Base-by-base conservation (phyloP, 2,329 filamentous ascomycete genomes). In the Blastomyces gilchristii region DNA sequence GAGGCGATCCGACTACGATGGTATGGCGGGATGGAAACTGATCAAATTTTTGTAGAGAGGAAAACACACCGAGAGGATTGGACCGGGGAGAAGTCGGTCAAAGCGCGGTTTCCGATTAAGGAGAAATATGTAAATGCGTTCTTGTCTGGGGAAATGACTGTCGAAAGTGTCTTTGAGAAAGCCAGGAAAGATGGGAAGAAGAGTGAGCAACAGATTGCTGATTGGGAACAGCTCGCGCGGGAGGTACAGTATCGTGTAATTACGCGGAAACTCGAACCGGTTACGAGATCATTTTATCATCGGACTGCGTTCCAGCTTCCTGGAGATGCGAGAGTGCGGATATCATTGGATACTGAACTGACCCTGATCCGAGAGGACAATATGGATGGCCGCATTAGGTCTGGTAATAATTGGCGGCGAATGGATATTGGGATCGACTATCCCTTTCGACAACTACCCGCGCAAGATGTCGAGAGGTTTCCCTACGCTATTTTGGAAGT, bases 11-110 rank as follows among this genome's bases (percentile, higher is more conserved):
- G 94, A 72, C 82, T 99, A 65, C 85, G 94, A 68, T 99, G 94
- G 94, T 99, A 99, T 72, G 94, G 94, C 65, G 91, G 90, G 52
- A 97, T 99, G 93, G 86, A 94, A 70, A 91, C 82, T 61, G 92
- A 97, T 72, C 94, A 90, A 62, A 95, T 97, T 63, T 99, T 97
- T 71, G 88, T 99, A 31, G 94, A 99, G 80, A 86, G 94, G 66
- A 99, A 99, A 79, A 99, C 94, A 0, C 94, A 99, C 79, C 88
- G 94, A 49, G 94, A 99, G 76, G 94, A 99, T 75, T 99, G 94
- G 94, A 99, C 94, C 0, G 94, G 94, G 64, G 94, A 99, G 75
- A 96, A 97, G 79, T 97, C 93, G 1, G 94, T 99, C 78, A 99
- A 99, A 80, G 93, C 94, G 53, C 89, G 94, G 53, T 99, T 99